Conservation (phyloP, 129 eudicot species). For the Centrapalus pauciflorus region DNA sequence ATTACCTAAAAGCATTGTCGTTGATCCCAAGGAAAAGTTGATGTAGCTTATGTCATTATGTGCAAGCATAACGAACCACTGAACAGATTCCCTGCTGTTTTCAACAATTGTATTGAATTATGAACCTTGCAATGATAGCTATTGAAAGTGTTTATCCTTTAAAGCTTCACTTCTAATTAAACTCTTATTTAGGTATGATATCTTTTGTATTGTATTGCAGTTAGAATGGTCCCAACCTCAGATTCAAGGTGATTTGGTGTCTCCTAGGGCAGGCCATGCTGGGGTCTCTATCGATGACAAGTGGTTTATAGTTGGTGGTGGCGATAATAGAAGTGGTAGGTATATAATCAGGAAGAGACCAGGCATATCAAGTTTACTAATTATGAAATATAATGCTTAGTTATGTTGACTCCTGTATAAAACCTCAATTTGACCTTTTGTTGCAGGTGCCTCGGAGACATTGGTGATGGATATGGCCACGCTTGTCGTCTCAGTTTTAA, state of each 20-base stretch:
- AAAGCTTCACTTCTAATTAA: neutral
- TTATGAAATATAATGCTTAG: neutral
- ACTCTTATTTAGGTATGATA: constrained; percentile 8
- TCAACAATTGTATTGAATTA: neutral
- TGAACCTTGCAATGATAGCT: neutral
- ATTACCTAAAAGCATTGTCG: neutral
- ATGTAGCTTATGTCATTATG: neutral
- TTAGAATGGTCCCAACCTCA: constrained; percentile 96
- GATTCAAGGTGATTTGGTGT: constrained; percentile 75
- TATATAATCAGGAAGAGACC: neutral
- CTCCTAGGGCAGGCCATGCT: constrained; percentile 95
- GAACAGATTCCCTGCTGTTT: neutral
- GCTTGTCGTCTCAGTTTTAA: constrained; percentile 59
- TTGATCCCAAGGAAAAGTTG: neutral
- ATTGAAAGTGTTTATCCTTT: neutral
- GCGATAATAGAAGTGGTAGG: constrained; percentile 88
- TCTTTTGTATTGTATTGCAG: constrained; percentile 36
- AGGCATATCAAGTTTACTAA: constrained; percentile 13
- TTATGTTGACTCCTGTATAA: neutral
- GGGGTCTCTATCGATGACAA: constrained; percentile 67
- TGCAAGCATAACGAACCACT: neutral
- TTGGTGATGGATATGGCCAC: constrained; percentile 70
- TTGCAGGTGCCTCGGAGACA: constrained; percentile 78
- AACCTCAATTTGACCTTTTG: constrained; percentile 7
- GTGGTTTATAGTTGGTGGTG: constrained; percentile 97